Percentiles rank a stretch among this genome's conserved stretches.
These are phyloP conservation scores for Yamadazyma takamatsuzukensis DNA, from an alignment of 805 yeast species.

Conservation along the genomic window DNA sequence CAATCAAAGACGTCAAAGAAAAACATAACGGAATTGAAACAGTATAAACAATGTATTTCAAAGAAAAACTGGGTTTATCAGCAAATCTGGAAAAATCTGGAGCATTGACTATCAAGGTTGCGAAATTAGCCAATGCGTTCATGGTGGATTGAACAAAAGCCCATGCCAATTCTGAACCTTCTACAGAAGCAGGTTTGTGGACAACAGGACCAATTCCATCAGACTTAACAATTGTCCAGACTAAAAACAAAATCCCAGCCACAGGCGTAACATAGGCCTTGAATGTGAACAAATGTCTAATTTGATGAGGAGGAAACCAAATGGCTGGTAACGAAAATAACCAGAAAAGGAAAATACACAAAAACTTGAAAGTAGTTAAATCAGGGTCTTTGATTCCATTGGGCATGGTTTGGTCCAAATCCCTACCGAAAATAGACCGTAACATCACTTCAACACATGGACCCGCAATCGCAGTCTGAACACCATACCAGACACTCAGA, in stretches of 20 bases:
- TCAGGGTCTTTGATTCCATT: slow-evolving; percentile 57
- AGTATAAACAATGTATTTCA: slow-evolving; percentile 43
- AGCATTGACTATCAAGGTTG: slow-evolving; percentile 82
- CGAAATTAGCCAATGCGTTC: slow-evolving; percentile 82
- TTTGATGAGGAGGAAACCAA: slow-evolving; percentile 76
- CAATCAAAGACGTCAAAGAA: slow-evolving; percentile 78
- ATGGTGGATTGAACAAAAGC: slow-evolving; percentile 73
- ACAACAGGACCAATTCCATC: slow-evolving; percentile 75
- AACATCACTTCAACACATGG: slow-evolving; percentile 77
- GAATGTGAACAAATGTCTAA: slow-evolving; percentile 79
- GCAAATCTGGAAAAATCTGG: slow-evolving; percentile 90
- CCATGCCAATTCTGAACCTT: slow-evolving; percentile 72
- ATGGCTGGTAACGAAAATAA: slow-evolving; percentile 72
- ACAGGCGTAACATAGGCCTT: slow-evolving; percentile 77
- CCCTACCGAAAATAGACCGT: slow-evolving; percentile 65
- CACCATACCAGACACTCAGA: slow-evolving; percentile 86
- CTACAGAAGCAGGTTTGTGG: slow-evolving; percentile 45
- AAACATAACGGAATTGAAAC: slow-evolving; percentile 73
- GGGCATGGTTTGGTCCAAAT: slow-evolving; percentile 59
- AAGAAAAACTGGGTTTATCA: slow-evolving; percentile 35
- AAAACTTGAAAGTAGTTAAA: slow-evolving; percentile 67
- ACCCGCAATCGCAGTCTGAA: slow-evolving; percentile 82
- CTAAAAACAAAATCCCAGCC: slow-evolving; percentile 77
- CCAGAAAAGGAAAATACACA: slow-evolving; percentile 82
- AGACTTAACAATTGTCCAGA: slow-evolving; percentile 82